Evolutionary conservation across 331 rosid genomes (phyloP), one percentile per base, ranked within the genome.

Genomic region (Malus hybrid): DNA sequence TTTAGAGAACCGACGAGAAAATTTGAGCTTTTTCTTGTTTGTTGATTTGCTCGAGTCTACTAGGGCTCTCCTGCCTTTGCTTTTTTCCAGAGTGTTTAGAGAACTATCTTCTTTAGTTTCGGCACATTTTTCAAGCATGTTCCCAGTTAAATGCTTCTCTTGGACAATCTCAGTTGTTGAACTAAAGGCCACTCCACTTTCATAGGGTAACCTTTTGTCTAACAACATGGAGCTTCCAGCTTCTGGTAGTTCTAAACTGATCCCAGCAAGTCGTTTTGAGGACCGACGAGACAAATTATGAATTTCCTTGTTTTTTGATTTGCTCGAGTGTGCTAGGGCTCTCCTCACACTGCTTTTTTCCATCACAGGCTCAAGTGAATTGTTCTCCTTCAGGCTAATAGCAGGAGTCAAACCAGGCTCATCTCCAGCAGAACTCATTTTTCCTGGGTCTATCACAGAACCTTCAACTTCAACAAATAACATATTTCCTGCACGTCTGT

Each of bases 221-320:
- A 74, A 57, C 75, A 78, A 79, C 72, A 67, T 71, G 77, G 79
- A 79, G 72, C 60, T 78, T 72, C 71, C 76, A 63, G 70, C 82
- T 76, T 71, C 87, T 20, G 75, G 71, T 11, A 30, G 68, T 73
- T 80, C 84, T 56, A 70, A 70, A 61, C 73, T 46, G 78, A 78
- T 79, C 78, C 29, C 60, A 85, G 93, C 88, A 57, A 93, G 88
- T 78, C 93, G 87, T 82, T 86, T 90, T 62, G 96, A 91, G 79
- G 93, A 80, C 32, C 93, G 86, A 7, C 82, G n/a, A 75, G 95
- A 88, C 81, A 80, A 30, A 70, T 20, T 52, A 71, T 33, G 77
- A 42, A 62, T 82, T 77, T 82, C 87, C 84, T 84, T 80, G 55
- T 75, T 76, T 46, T 50, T 63, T 10, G 78, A 76, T 77, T 81